These are phyloP conservation scores for Amanita phalloides DNA, from an alignment of 768 basidiomycete species.

Conservation along the genomic window DNA sequence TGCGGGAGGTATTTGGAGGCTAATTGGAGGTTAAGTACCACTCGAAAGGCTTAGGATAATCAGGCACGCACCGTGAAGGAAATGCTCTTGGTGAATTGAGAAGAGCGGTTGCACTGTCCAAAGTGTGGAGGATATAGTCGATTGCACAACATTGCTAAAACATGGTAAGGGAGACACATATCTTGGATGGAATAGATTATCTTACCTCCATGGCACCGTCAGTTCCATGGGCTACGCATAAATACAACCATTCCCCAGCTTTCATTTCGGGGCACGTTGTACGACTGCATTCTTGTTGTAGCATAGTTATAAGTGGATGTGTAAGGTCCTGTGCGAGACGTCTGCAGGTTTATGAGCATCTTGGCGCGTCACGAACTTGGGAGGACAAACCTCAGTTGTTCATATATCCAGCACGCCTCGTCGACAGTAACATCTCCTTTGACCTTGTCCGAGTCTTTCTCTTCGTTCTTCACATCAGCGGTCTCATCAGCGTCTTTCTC, in stretches of 20 bases:
- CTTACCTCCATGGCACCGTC: constrained; percentile 79
- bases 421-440: constrained; percentile 54
- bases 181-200: not conserved
- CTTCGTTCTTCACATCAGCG: constrained; percentile 19
- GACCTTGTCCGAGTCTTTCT: constrained; percentile 22
- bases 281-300: constrained; percentile 83
- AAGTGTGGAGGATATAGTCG: constrained; percentile 88
- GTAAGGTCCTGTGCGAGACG: constrained; percentile 84
- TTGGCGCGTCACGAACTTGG: not conserved
- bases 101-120: constrained; percentile 88
- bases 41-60: not conserved
- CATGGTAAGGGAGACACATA: not conserved
- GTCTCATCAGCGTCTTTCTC: constrained; percentile 11
- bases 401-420: constrained; percentile 78
- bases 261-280: constrained; percentile 94
- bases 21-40: constrained; percentile 17
- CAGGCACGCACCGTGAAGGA: constrained; percentile 61
- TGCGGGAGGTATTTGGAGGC: constrained; percentile 69
- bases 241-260: constrained; percentile 95
- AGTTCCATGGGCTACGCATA: constrained; percentile 91
- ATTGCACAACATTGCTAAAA: constrained; percentile 89
- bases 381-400: constrained; percentile 33
- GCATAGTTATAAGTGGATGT: constrained; percentile 72
- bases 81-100: constrained; percentile 88
- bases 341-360: constrained; percentile 24